A percentile compares a stretch with the other conserved stretches of the same genome.
Conservation (phyloP, 495 filamentous ascomycete genomes). For the Niebla homalea region DNA sequence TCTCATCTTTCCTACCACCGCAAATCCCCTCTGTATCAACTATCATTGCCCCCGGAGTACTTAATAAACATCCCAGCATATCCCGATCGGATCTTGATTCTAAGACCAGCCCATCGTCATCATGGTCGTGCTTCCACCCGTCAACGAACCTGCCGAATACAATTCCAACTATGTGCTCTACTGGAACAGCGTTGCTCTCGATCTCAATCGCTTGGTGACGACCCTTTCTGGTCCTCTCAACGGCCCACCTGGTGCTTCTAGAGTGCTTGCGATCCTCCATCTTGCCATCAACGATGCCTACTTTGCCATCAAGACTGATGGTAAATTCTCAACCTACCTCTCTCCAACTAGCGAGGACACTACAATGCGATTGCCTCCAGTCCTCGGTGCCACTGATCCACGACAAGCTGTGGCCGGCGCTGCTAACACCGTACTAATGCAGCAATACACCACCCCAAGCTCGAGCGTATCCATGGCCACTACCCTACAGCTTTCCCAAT, state of each 20-base stretch:
- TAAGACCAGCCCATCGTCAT: too few species aligned
- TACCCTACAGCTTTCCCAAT: slow-evolving; percentile 7
- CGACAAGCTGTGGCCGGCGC: slow-evolving; percentile 21
- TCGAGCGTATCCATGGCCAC: slow-evolving; percentile 5
- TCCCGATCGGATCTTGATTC: too few species aligned
- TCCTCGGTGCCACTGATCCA: slow-evolving; percentile 15
- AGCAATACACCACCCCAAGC: slow-evolving; percentile 16
- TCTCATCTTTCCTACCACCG: too few species aligned
- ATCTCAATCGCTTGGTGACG: slow-evolving; percentile 18
- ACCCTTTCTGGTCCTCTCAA: slow-evolving; percentile 16
- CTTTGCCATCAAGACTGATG: slow-evolving; percentile 20
- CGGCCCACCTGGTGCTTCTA: slow-evolving; percentile 14
- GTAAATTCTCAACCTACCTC: slow-evolving; percentile 13
- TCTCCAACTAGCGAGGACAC: slow-evolving; percentile 4
- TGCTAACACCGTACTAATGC: slow-evolving; percentile 17
- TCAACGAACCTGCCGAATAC: slow-evolving; percentile 13
- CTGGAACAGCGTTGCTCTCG: slow-evolving; percentile 21
- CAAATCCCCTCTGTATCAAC: too few species aligned
- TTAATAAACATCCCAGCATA: too few species aligned
- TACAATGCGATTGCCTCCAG: background rate
- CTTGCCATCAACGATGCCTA: slow-evolving; percentile 24
- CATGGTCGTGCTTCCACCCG: slow-evolving; percentile 12
- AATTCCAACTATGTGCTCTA: slow-evolving; percentile 23
- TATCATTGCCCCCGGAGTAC: too few species aligned
- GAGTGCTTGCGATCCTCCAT: slow-evolving; percentile 21